phyloP scores from a whole-genome alignment of 2,329 filamentous ascomycete species.

The Epichloe coenophiala region DNA sequence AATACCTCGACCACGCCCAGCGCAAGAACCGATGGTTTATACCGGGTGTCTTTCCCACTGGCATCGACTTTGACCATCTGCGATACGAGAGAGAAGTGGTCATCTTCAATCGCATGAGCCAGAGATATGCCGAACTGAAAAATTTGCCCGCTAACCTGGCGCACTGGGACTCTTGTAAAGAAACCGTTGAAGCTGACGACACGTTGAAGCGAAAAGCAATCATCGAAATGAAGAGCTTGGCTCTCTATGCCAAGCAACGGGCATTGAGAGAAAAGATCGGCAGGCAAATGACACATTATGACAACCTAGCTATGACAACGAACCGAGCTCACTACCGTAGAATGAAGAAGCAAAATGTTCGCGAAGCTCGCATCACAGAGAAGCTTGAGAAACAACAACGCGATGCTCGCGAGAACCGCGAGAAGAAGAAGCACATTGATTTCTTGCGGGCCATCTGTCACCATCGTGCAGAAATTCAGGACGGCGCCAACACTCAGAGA shows the following conservation, averaged over 20 bases:
- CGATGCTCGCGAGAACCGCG: slow-evolving; percentile 85
- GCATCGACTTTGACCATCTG: slow-evolving; percentile 75
- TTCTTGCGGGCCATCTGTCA: slow-evolving; percentile 78
- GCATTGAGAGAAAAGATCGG: slow-evolving; percentile 76
- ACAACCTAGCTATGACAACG: slow-evolving; percentile 93
- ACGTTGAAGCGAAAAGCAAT: slow-evolving; percentile 76
- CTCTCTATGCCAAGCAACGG: slow-evolving; percentile 77
- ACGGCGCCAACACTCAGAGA: slow-evolving; percentile 51
- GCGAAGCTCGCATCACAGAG: slow-evolving; percentile 93
- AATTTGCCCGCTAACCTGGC: slow-evolving; percentile 73
- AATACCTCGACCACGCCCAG: slow-evolving; percentile 64
- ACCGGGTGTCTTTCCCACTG: slow-evolving; percentile 77
- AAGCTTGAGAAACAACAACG: slow-evolving; percentile 98
- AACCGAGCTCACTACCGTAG: slow-evolving; percentile 84
- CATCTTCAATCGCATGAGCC: slow-evolving; percentile 78
- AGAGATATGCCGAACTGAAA: slow-evolving; percentile 74
- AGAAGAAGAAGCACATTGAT: slow-evolving; percentile 94
- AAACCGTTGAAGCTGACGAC: slow-evolving; percentile 57
- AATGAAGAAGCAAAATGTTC: slow-evolving; percentile 92
- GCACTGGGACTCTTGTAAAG: slow-evolving; percentile 70
- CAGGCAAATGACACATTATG: slow-evolving; percentile 85
- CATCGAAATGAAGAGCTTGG: slow-evolving; percentile 89
- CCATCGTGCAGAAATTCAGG: slow-evolving; percentile 66
- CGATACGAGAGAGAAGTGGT: slow-evolving; percentile 79
- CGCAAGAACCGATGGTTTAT: slow-evolving; percentile 68